phyloP scores from a whole-genome alignment of 805 yeast species.

The Metschnikowia shivogae region DNA sequence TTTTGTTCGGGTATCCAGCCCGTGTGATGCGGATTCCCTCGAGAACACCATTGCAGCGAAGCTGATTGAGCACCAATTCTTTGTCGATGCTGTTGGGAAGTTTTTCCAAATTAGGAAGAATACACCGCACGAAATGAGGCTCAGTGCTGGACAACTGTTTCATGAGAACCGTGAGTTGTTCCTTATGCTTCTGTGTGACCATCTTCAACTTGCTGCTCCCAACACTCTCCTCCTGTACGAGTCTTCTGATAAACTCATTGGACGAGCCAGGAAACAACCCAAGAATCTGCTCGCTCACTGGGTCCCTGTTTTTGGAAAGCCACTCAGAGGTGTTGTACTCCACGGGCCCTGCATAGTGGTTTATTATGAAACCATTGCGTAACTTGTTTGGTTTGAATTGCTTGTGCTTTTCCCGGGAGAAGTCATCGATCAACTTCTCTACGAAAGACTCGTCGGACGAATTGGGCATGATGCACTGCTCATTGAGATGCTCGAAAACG shows the following conservation, averaged over 20 bases:
- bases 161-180: constrained; percentile 71
- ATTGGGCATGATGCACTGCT: constrained; percentile 92
- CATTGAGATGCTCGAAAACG: constrained; percentile 80
- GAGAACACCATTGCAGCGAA: constrained; percentile 94
- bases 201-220: constrained; percentile 46
- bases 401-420: constrained; percentile 45
- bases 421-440: constrained; percentile 66
- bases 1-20: constrained; percentile 93
- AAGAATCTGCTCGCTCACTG: constrained; percentile 72
- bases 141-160: constrained; percentile 71
- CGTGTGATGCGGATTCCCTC: constrained; percentile 98
- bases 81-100: constrained; percentile 69
- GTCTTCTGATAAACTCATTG: constrained; percentile 49
- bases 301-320: constrained; percentile 93
- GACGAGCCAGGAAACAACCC: constrained; percentile 55
- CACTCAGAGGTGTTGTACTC: constrained; percentile 89
- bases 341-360: constrained; percentile 96
- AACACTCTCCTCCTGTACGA: constrained; percentile 41
- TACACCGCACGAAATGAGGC: constrained; percentile 97
- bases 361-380: constrained; percentile 72
- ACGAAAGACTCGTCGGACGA: constrained; percentile 80
- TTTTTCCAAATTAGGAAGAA: constrained; percentile 80
- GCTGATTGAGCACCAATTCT: constrained; percentile 74
- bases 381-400: constrained; percentile 72
- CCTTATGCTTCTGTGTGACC: constrained; percentile 84